These are phyloP conservation scores for Rhizoclosmatium sp. DNA, from an alignment of 192 early-diverging fungal genomes.

Conservation along the genomic window DNA sequence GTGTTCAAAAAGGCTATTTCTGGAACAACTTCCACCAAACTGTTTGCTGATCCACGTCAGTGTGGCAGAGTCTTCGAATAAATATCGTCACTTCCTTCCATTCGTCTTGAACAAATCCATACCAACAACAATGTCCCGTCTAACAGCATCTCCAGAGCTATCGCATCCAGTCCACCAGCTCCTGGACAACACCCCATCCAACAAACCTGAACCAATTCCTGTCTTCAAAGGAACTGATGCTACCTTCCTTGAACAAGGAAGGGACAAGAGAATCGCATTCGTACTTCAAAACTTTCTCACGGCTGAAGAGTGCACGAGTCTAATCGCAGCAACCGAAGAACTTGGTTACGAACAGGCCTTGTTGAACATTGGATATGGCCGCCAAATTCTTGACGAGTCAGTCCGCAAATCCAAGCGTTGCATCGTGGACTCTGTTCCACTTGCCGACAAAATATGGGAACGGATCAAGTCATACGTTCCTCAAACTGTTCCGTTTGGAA, in stretches of 20 bases:
- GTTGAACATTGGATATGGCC: constrained; percentile 34
- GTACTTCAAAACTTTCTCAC: constrained; percentile 27
- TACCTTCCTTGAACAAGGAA: not conserved
- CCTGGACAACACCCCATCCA: not conserved
- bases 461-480: constrained; percentile 1
- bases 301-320: constrained; percentile 18
- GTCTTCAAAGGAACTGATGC: not conserved
- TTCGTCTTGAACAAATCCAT: too few species aligned
- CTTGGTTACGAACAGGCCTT: constrained; percentile 33
- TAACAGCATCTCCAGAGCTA: not conserved
- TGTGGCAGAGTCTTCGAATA: too few species aligned
- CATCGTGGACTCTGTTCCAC: constrained; percentile 26
- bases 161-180: not conserved
- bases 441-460: constrained; percentile 17
- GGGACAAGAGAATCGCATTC: constrained; percentile 10
- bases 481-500: constrained; percentile 1
- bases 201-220: not conserved
- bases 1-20: too few species aligned
- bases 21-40: too few species aligned
- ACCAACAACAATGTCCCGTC: not conserved
- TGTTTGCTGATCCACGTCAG: too few species aligned
- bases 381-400: constrained; percentile 24
- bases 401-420: constrained; percentile 31
- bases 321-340: constrained; percentile 21
- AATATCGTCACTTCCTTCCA: too few species aligned